Base-by-base conservation (phyloP, 2,329 filamentous ascomycete genomes). In the Nemania serpens region DNA sequence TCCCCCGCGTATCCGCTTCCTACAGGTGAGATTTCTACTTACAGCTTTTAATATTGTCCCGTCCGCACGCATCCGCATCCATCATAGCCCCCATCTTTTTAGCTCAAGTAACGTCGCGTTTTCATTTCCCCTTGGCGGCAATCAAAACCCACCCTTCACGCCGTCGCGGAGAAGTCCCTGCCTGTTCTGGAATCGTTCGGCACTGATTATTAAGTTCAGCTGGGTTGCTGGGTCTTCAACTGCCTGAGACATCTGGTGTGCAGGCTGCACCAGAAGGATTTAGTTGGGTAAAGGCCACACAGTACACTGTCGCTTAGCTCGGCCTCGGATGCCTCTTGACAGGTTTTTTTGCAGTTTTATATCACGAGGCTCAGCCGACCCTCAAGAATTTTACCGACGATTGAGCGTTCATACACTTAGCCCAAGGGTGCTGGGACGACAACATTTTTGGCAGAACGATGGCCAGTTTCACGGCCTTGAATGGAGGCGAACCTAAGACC, bases 391-490 rank as follows among this genome's bases (percentile, higher is more conserved):
- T 34, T 20, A 15, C 34, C 15, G 15, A 29, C 48, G 39, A 50
- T 61, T 49, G 54, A 59, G 60, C 55, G 68, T 70, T 67, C 68
- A 73, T 71, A 69, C 69, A 68, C 69, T 66, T 67, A 54, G 60
- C 58, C 59, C 64, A 59, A 68, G 66, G 42, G 49, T 56, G 55
- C 45, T 67, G 68, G 68, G 61, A 67, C 61, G 67, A 73, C 66
- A 66, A 70, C 43, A 65, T 68, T 61, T 65, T 66, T 66, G 67
- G 68, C 69, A 66, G 63, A 68, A 70, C 59, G 48, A 75, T 75
- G 73, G 68, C 73, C 56, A 68, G 67, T 56, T 75, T 75, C 57
- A 75, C 72, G 42, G 73, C 73, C 34, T 66, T 75, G 33, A 75
- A 75, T 58, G 73, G 72, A 45, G 66, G 63, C n/a, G 73, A 75